Evolutionary conservation across 2,329 filamentous ascomycete genomes (phyloP).

Genomic region (Sporothrix humicola): DNA sequence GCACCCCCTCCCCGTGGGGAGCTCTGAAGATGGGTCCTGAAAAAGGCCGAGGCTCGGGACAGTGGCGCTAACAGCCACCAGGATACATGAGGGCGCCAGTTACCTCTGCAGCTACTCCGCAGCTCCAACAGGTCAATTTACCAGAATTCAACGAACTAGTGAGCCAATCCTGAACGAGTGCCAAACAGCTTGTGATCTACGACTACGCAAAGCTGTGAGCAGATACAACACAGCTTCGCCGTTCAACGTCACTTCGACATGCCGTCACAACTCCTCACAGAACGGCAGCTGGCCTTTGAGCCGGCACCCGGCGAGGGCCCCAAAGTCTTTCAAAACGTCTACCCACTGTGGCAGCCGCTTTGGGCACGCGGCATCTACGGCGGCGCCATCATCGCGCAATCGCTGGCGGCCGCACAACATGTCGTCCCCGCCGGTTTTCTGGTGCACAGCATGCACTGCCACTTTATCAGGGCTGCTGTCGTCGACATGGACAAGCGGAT

Average conservation of each 20-base stretch:
- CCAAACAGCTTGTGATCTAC: no score
- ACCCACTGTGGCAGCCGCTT: conserved; percentile 25
- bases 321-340: neutral
- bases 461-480: conserved; percentile 25
- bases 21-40: no score
- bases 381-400: conserved; percentile 30
- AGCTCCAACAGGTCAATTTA: no score
- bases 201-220: no score
- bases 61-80: no score
- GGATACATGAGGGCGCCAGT: no score
- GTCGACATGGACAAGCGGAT: neutral
- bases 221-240: neutral
- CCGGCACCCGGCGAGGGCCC: neutral
- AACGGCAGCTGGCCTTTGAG: neutral
- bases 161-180: no score
- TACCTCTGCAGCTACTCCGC: no score
- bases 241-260: neutral
- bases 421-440: conserved; percentile 17
- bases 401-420: conserved; percentile 22
- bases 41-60: no score
- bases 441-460: conserved; percentile 35
- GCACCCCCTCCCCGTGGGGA: no score
- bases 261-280: neutral
- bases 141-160: no score
- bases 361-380: conserved; percentile 34